Conservation (phyloP, 1,139 yeast genomes). For the Diutina sp. region DNA sequence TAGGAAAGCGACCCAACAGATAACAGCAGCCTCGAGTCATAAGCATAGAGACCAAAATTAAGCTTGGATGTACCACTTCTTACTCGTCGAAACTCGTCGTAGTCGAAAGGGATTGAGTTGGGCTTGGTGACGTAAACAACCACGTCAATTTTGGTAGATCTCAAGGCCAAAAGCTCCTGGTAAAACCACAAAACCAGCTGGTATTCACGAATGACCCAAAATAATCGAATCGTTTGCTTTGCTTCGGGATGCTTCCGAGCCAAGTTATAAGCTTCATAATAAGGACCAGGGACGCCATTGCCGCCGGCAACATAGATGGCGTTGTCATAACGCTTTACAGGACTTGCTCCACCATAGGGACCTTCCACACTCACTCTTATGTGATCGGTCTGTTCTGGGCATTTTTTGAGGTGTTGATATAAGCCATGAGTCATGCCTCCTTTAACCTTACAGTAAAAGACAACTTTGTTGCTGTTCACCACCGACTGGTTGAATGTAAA, state of each 20-base stretch:
- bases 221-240: slow-evolving; percentile 15
- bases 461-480: slow-evolving; percentile 12
- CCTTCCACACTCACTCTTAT: slow-evolving; percentile 43
- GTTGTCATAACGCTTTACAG: slow-evolving; percentile 37
- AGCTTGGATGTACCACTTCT: background rate
- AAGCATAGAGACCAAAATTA: background rate
- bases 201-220: slow-evolving; percentile 41
- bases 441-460: slow-evolving; percentile 13
- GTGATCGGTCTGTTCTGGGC: slow-evolving; percentile 27
- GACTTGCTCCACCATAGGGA: slow-evolving; percentile 33
- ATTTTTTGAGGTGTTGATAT: slow-evolving; percentile 24
- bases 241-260: background rate
- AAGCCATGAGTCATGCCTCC: slow-evolving; percentile 22
- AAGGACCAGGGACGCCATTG: slow-evolving; percentile 57
- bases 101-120: slow-evolving; percentile 1
- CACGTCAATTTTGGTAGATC: slow-evolving; percentile 17
- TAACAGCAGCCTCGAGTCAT: background rate
- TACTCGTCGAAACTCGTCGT: background rate
- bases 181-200: slow-evolving; percentile 36
- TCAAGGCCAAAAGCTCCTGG: slow-evolving; percentile 25
- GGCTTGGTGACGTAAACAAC: slow-evolving; percentile 35
- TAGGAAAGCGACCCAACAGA: background rate
- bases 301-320: slow-evolving; percentile 40
- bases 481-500: slow-evolving; percentile 31
- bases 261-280: slow-evolving; percentile 13